Percentiles rank a stretch among this genome's conserved stretches.
Evolutionary conservation across 768 basidiomycete species (phyloP).

Genomic region (Leccinum ochraceum): DNA sequence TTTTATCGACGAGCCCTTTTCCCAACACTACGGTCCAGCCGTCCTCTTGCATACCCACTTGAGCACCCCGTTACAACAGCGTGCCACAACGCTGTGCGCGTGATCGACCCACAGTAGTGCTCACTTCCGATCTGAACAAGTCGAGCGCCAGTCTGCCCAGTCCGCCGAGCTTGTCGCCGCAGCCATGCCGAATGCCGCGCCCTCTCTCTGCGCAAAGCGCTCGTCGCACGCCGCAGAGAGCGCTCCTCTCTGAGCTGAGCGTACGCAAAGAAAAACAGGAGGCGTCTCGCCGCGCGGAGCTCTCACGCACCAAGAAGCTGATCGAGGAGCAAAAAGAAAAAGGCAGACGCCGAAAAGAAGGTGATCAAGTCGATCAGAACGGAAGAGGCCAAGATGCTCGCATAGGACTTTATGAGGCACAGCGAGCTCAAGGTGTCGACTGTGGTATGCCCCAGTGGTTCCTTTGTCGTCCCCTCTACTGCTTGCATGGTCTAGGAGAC

Average conservation of each 20-base stretch:
- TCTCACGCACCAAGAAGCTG: constrained; percentile 63
- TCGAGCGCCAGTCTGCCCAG: too few relatives aligned
- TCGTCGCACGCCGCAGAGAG: too few relatives aligned
- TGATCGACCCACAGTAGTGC: too few relatives aligned
- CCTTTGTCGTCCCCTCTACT: neutral
- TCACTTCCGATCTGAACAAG: too few relatives aligned
- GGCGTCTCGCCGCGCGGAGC: constrained; percentile 70
- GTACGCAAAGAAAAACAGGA: constrained; percentile 71
- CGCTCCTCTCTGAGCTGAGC: constrained; percentile 28
- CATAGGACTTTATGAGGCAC: constrained; percentile 77
- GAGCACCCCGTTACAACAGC: too few relatives aligned
- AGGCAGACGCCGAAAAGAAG: constrained; percentile 58
- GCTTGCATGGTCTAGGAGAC: constrained; percentile 45
- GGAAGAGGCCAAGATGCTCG: constrained; percentile 86
- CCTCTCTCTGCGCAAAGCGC: too few relatives aligned
- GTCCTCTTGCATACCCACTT: too few relatives aligned
- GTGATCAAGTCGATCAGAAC: constrained; percentile 63
- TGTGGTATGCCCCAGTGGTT: constrained; percentile 45
- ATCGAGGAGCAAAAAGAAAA: constrained; percentile 64
- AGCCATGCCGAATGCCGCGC: too few relatives aligned
- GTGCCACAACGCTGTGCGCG: too few relatives aligned
- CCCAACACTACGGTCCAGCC: too few relatives aligned
- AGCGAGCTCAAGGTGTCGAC: constrained; percentile 50
- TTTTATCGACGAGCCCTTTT: constrained; percentile 56
- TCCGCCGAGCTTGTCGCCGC: too few relatives aligned